Evolutionary conservation across 73 alveolate genomes (phyloP).

Genomic region (Loxodes magnus): DNA sequence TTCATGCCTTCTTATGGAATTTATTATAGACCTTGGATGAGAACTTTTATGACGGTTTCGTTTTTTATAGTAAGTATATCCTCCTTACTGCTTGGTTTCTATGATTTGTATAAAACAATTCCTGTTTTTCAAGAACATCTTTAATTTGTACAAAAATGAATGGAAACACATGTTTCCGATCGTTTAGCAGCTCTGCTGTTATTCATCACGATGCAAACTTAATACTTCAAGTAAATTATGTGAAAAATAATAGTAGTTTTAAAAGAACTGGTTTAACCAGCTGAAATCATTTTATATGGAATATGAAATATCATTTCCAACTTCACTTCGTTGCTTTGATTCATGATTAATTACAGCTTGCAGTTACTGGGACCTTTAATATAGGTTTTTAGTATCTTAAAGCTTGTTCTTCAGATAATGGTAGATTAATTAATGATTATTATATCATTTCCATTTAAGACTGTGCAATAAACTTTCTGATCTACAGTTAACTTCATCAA

Average conservation of each 20-base stretch:
- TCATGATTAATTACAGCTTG: too few species aligned
- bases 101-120: slow-evolving; percentile 3
- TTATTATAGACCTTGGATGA: slow-evolving; percentile 10
- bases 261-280: not conserved
- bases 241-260: not conserved
- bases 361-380: not conserved
- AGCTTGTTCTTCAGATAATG: too few species aligned
- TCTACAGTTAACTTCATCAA: not conserved
- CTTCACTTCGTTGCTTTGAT: too few species aligned
- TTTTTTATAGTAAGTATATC: not conserved
- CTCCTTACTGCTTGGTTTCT: slow-evolving; percentile 9
- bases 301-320: not conserved
- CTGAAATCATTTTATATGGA: not conserved
- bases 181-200: not conserved
- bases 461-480: not conserved
- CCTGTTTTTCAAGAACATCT: slow-evolving; percentile 1
- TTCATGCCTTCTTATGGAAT: slow-evolving; percentile 12
- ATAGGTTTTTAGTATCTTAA: not conserved
- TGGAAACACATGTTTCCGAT: not conserved
- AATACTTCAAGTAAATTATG: not conserved
- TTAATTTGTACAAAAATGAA: not conserved
- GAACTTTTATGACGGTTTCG: not conserved
- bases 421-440: too few species aligned
- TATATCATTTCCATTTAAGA: too few species aligned
- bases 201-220: too few species aligned